Conservation (phyloP, 2,329 filamentous ascomycete genomes). For the Nannizzia gypsea region DNA sequence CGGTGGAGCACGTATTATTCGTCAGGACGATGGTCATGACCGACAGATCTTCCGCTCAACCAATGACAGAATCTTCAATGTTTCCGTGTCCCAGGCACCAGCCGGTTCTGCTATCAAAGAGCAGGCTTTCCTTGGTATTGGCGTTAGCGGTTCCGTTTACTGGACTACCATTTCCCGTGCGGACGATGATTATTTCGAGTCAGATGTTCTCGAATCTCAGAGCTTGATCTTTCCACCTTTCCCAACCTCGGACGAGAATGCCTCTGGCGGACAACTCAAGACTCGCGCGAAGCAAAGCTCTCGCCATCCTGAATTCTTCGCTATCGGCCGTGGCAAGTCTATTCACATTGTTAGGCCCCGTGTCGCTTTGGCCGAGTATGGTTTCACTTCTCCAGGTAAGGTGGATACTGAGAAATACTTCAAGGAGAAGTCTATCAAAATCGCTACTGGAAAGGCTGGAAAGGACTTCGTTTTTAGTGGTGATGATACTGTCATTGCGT, state of each 20-base stretch:
- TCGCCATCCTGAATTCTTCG: conserved; percentile 84
- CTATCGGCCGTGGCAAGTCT: conserved; percentile 86
- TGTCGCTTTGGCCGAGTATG: conserved; percentile 43
- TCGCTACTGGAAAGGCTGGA: conserved; percentile 92
- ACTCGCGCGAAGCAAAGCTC: conserved; percentile 85
- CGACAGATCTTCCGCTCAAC: conserved; percentile 85
- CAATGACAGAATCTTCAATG: conserved; percentile 89
- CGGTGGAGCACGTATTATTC: conserved; percentile 82
- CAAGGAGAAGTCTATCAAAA: conserved; percentile 76
- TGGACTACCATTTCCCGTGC: conserved; percentile 73
- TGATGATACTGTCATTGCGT: conserved; percentile 87
- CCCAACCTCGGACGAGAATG: conserved; percentile 74
- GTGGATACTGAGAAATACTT: conserved; percentile 84
- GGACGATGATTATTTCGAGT: conserved; percentile 66
- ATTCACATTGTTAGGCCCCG: conserved; percentile 72
- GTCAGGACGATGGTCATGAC: conserved; percentile 85
- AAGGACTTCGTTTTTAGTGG: conserved; percentile 98
- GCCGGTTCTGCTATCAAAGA: conserved; percentile 45
- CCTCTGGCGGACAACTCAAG: conserved; percentile 85
- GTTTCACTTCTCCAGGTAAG: conserved; percentile 37
- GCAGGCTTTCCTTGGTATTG: conserved; percentile 82
- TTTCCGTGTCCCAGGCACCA: conserved; percentile 64
- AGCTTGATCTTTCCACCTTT: conserved; percentile 85
- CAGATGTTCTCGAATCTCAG: conserved; percentile 67
- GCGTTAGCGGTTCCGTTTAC: conserved; percentile 92